Evolutionary conservation across 2,329 filamentous ascomycete genomes (phyloP), one percentile per base, ranked within the genome.

Genomic region (Alternaria brassicae): DNA sequence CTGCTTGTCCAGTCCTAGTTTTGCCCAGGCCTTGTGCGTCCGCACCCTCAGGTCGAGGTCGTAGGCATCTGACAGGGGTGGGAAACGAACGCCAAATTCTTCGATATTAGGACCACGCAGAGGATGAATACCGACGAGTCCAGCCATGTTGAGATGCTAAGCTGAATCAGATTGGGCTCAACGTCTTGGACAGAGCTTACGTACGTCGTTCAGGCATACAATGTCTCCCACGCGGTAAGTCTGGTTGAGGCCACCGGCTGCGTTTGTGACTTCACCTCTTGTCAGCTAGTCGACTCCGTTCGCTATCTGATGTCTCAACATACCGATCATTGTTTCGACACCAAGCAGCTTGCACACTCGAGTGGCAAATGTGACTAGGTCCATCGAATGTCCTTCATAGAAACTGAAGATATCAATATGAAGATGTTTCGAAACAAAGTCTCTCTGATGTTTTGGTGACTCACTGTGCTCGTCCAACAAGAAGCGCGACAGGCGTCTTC

Each of bases 371-470:
- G 87, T 87, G 36, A 88, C 83, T 45, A 82, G 79, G 53, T 87
- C 82, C 78, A 89, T 87, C 2, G 83, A 82, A 70, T 90, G 85
- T 32, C 88, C 88, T 77, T 90, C 88, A 71, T 89, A 90, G 77
- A 87, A 89, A 75, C 87, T 89, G 49, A 40, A 23, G 15, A 50
- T 53, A 45, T 73, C 51, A 73, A 62, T 67, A 57, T 23, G 19
- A 37, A 40, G 4, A 21, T 27, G 8, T 27, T 30, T 44, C 21
- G 41, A 21, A 8, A 32, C 54, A 44, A 15, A 48, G 32, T 40
- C 19, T 12, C 19, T 28, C 27, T 30, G n/a, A 48, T 44, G 15
- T 36, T 23, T 36, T 39, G 12, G 40, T 61, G 54, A 81, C 85
- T 82, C 62, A 89, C 87, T 89, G 87, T 67, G 84, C 84, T 71